These are phyloP conservation scores for Ceratonia siliqua DNA, from an alignment of 306 rosid species.

Conservation along the genomic window DNA sequence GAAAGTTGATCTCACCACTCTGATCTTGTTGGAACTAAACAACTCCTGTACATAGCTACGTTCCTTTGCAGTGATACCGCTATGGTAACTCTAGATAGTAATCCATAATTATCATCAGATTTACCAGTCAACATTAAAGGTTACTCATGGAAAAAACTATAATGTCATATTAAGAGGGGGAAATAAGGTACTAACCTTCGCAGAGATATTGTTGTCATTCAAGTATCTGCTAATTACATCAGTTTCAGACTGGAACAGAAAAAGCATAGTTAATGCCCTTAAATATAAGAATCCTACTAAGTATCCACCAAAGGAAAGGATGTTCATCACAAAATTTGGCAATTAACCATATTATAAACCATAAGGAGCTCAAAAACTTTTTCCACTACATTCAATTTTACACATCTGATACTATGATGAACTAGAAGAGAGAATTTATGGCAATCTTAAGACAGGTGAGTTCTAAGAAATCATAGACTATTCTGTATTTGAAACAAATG, in stretches of 20 bases:
- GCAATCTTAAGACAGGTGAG: conserved; percentile 6
- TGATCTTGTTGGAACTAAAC: conserved; percentile 82
- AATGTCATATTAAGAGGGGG: conserved; percentile 18
- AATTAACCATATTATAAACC: conserved; percentile 27
- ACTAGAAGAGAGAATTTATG: conserved; percentile 13
- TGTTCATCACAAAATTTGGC: conserved; percentile 7
- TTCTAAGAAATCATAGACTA: conserved; percentile 19
- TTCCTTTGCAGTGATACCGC: conserved; percentile 79
- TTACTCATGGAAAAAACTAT: conserved; percentile 18
- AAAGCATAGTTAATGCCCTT: conserved; percentile 28
- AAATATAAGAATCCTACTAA: background rate
- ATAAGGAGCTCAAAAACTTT: conserved; percentile 9
- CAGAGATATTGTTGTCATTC: conserved; percentile 65
- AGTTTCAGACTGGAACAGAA: conserved; percentile 72
- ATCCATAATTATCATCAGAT: conserved; percentile 41
- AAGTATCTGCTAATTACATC: conserved; percentile 73
- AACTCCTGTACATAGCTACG: conserved; percentile 79
- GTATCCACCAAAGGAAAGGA: conserved; percentile 25
- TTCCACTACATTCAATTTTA: conserved; percentile 10
- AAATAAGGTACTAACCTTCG: conserved; percentile 70
- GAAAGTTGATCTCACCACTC: conserved; percentile 65
- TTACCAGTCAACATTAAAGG: conserved; percentile 21
- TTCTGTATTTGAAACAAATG: conserved; percentile 23
- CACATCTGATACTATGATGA: conserved; percentile 23
- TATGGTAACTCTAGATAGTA: conserved; percentile 73